phyloP scores from a whole-genome alignment of 139 green algal genomes.

The Closterium sp. region DNA sequence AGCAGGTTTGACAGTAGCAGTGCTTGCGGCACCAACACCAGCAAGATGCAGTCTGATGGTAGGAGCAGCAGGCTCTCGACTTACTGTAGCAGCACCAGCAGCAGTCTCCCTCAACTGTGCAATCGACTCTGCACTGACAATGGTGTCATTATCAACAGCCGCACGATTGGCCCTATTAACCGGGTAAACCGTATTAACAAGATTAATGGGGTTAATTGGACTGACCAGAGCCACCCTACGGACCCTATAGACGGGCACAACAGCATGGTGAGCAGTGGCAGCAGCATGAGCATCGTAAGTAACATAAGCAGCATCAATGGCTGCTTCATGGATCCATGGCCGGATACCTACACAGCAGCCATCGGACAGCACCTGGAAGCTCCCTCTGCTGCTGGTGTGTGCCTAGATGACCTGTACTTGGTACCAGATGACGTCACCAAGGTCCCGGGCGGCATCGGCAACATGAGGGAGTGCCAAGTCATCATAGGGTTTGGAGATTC shows the following conservation, averaged over 20 bases:
- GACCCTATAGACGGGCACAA: neutral
- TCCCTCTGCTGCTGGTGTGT: neutral
- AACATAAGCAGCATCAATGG: neutral
- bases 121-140: neutral
- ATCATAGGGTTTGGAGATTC: neutral
- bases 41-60: too few relatives aligned
- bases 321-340: neutral
- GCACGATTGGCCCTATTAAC: neutral
- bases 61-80: too few relatives aligned
- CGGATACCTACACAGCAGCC: neutral
- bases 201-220: too few relatives aligned
- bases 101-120: neutral
- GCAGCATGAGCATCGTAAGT: neutral
- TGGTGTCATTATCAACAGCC: too few relatives aligned
- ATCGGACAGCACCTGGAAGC: neutral
- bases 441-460: neutral
- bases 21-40: neutral
- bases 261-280: neutral
- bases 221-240: too few relatives aligned
- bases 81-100: too few relatives aligned
- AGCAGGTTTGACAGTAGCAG: neutral
- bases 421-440: neutral
- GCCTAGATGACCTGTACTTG: neutral
- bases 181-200: neutral
- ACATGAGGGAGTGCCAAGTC: neutral